phyloP scores from a whole-genome alignment of 805 yeast species.

The Pichia kluyveri region DNA sequence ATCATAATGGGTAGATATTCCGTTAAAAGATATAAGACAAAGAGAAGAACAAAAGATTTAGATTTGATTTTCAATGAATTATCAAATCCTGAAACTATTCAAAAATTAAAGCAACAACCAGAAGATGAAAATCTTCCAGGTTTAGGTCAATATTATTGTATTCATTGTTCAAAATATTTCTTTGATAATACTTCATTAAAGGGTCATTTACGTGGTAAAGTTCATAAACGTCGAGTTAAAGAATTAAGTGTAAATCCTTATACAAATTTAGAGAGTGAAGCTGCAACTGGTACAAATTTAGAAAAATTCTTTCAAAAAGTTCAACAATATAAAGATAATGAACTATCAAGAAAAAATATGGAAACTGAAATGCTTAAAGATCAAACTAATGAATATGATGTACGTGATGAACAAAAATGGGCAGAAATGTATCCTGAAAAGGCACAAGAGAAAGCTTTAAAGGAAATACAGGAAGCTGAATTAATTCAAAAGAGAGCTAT shows the following conservation, averaged over 20 bases:
- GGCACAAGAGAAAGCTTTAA: conserved; percentile 9
- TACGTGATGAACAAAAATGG: conserved; percentile 22
- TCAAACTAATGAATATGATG: conserved; percentile 24
- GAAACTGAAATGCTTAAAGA: conserved; percentile 27
- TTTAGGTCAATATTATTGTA: conserved; percentile 87
- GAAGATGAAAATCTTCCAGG: conserved; percentile 89
- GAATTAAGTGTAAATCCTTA: conserved; percentile 73
- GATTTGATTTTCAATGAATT: conserved; percentile 79
- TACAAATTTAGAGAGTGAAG: conserved; percentile 80
- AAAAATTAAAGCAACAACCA: conserved; percentile 66
- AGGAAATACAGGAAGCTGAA: conserved; percentile 2
- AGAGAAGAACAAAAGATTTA: conserved; percentile 75
- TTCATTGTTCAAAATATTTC: conserved; percentile 88
- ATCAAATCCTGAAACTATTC: conserved; percentile 51
- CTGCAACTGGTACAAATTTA: conserved; percentile 78
- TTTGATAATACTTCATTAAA: conserved; percentile 68
- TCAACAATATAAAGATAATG: conserved; percentile 44
- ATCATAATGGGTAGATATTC: conserved; percentile 73
- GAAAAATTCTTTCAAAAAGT: conserved; percentile 56
- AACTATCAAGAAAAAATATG: conserved; percentile 36
- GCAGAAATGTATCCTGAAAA: conserved; percentile 22
- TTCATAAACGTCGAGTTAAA: conserved; percentile 81
- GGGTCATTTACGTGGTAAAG: conserved; percentile 64
- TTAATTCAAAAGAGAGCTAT: conserved; percentile 1
- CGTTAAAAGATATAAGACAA: conserved; percentile 81